Evolutionary conservation across 352 stramenopile species (phyloP), one percentile per base, ranked within the genome.

Genomic region (Hyaloperonospora arabidopsidis): DNA sequence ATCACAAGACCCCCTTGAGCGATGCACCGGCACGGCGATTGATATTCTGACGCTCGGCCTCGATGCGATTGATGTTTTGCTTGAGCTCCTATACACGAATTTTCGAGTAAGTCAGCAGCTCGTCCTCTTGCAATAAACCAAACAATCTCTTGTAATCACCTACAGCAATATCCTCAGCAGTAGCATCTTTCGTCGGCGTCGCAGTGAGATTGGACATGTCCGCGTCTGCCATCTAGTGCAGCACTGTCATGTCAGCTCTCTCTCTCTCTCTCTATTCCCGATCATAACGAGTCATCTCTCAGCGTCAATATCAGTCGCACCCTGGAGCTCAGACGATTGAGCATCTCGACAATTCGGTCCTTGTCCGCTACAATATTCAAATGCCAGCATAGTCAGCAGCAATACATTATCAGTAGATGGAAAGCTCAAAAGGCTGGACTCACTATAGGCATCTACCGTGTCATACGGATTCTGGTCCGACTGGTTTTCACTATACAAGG

Each of bases 191-290:
- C 6, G 76, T 86, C 21, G 84, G 80, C 13, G 66, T 74, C 6
- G 82, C 77, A 32, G 84, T 93, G 54, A 93, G 76, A 52, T 93
- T 90, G 44, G 83, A 87, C 79, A 93, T 90, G 59, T 93, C 80
- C 7, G 81, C 76, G 43, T 93, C 84, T 34, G 77, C 84, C 77
- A 93, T 86, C 81, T 93, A 56, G 28, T 49, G 23, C 13, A 52
- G n/a, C 3, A 17, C 15, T 36, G 49, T 17, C 13, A 5, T 40
- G n/a, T 47, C 17, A 56, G 11, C 11, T 23, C 38, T 15, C 0
- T 41, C 25, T 32, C 25, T 32, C 0, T 4, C 25, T 32, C 25
- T 32, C 25, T 8, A 0, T 32, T 32, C 25, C 25, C 25, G 8
- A 32, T 10, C 25, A 32, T 8, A 25, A 18, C 5, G 17, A 13